Evolutionary conservation across 2,329 filamentous ascomycete genomes (phyloP).

Genomic region (Hymenoscyphus linearis): DNA sequence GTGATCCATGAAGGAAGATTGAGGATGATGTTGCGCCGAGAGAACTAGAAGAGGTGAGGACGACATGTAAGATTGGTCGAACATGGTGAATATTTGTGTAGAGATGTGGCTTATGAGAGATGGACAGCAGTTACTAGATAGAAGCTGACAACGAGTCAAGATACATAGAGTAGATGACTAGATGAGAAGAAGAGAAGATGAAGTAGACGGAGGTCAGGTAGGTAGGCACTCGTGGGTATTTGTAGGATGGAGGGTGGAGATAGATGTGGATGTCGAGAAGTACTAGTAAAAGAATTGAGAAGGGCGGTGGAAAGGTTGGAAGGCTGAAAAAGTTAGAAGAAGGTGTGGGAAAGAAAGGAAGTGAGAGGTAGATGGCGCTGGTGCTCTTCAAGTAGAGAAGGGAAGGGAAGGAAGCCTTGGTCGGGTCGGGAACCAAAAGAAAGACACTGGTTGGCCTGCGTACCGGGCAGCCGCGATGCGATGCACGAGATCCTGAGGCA

Average conservation of each 20-base stretch:
- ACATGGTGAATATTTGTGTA: constrained; percentile 10
- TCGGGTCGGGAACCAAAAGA: constrained; percentile 1
- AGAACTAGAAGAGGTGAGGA: constrained; percentile 28
- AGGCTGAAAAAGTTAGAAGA: background rate
- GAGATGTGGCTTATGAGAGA: constrained; percentile 5
- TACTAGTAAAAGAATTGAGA: background rate
- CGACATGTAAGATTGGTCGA: constrained; percentile 25
- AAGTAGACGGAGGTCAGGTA: background rate
- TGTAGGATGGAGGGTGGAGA: background rate
- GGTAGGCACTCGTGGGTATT: background rate
- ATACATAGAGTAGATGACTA: background rate
- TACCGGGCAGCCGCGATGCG: background rate
- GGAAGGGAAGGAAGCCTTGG: constrained; percentile 2
- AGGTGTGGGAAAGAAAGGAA: constrained; percentile 2
- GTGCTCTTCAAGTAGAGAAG: constrained; percentile 2
- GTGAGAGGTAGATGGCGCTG: constrained; percentile 11
- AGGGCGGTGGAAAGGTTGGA: background rate
- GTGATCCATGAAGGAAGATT: constrained; percentile 25
- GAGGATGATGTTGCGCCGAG: constrained; percentile 25
- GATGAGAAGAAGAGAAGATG: background rate
- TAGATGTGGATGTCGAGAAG: background rate
- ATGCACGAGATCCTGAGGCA: background rate
- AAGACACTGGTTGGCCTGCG: constrained; percentile 1
- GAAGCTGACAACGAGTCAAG: background rate
- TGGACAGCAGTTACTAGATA: background rate